Conservation (phyloP, 1,284 basidiomycete genomes). For the Heliocybe sulcata region DNA sequence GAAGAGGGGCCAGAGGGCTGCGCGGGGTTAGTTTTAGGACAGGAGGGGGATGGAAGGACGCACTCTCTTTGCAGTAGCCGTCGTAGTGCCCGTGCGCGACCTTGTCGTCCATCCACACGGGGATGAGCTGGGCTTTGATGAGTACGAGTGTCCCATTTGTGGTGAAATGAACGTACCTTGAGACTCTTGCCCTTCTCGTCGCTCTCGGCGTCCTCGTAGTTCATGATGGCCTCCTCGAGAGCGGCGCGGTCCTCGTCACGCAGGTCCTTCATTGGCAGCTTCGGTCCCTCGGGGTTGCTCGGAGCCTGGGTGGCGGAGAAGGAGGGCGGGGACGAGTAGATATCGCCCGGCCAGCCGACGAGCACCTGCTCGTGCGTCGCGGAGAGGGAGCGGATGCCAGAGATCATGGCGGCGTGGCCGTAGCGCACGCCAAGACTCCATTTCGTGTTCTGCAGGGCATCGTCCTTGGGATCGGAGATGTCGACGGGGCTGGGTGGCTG, state of each 20-base stretch:
- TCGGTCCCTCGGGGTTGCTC: conserved; percentile 15
- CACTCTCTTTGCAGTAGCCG: conserved; percentile 96
- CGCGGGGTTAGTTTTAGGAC: conserved; percentile 1
- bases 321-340: conserved; percentile 38
- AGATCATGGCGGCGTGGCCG: conserved; percentile 94
- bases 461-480: conserved; percentile 8
- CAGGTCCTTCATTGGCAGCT: conserved; percentile 46
- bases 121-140: conserved; percentile 51
- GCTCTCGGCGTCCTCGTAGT: conserved; percentile 37
- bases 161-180: conserved; percentile 19
- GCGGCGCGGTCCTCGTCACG: conserved; percentile 51
- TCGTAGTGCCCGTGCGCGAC: conserved; percentile 93
- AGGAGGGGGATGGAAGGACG: conserved; percentile 22
- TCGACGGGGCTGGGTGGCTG: conserved; percentile 10
- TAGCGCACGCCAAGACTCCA: conserved; percentile 83
- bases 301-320: conserved; percentile 11
- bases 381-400: conserved; percentile 83
- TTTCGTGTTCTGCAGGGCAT: conserved; percentile 9
- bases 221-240: conserved; percentile 52
- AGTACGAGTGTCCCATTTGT: too few species aligned
- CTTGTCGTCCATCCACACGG: conserved; percentile 90
- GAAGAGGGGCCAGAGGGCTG: conserved; percentile 96
- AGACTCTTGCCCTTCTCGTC: conserved; percentile 33
- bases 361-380: conserved; percentile 85
- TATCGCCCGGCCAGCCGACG: conserved; percentile 92